phyloP scores from a whole-genome alignment of 139 green algal species.

The Pseudopediastrum boryanum region DNA sequence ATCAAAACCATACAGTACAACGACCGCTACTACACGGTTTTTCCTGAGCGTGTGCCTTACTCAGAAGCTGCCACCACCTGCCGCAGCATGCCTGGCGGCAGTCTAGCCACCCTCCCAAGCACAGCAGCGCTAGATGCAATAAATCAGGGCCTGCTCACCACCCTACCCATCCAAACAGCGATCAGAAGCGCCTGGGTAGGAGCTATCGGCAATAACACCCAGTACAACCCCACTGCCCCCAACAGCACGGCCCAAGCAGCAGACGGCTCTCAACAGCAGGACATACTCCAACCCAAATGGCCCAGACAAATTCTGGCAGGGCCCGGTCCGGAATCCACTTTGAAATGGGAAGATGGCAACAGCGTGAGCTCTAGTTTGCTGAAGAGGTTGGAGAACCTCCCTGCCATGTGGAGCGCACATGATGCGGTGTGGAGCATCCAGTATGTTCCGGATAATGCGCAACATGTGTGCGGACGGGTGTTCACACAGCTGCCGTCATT shows the following conservation, averaged over 20 bases:
- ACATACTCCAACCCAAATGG: not conserved
- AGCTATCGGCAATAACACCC: conserved; percentile 2
- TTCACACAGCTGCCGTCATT: conserved; percentile 12
- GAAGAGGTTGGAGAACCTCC: conserved; percentile 1
- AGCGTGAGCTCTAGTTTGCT: not conserved
- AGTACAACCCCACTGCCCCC: conserved; percentile 9
- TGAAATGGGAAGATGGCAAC: conserved; percentile 4
- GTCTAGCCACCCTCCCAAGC: conserved; percentile 7
- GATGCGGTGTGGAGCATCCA: conserved; percentile 23
- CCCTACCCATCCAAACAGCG: conserved; percentile 11
- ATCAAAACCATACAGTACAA: conserved; percentile 2
- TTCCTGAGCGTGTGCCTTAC: conserved; percentile 15
- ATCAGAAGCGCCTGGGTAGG: conserved; percentile 18
- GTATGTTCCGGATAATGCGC: conserved; percentile 23
- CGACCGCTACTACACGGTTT: conserved; percentile 12
- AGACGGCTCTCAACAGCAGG: not conserved
- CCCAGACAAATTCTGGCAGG: not conserved
- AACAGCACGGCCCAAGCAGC: not conserved
- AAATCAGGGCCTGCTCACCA: conserved; percentile 5
- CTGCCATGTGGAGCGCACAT: conserved; percentile 23
- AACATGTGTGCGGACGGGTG: conserved; percentile 18
- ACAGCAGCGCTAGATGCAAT: not conserved
- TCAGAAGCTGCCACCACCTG: not conserved
- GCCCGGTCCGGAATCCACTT: not conserved
- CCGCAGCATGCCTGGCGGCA: not conserved